Base-by-base conservation (phyloP, 257 asterid genomes). In the Lavandula angustifolia region DNA sequence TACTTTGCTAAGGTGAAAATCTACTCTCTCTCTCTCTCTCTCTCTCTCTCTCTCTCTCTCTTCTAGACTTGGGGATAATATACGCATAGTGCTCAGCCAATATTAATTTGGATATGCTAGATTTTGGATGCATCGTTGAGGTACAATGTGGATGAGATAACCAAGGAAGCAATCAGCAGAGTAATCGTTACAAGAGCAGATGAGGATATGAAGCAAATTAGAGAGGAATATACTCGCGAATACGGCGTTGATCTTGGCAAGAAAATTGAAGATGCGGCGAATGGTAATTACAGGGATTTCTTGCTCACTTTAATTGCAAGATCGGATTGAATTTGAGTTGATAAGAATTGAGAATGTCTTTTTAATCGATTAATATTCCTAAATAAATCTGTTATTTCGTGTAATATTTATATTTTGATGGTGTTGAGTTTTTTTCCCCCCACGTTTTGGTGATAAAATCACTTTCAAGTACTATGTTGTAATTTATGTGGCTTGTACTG, bases 211-310 rank as follows among this genome's bases (percentile, higher is more conserved):
- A 87, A 83, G 75, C 81, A 69, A 27, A 89, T 89, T 72, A 83
- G 85, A 71, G 85, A 81, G 42, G 94, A 85, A 35, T 85, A 60
- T 66, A 32, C 60, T 9, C 31, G 40, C 11, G 77, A 72, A 54
- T 73, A 38, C 66, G 88, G 95, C 18, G 68, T 65, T 8, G 53
- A 70, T 67, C 75, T 87, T 17, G n/a, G 80, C 27, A 68, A 67
- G 33, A 90, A 76, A 74, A 76, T 90, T 76, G 84, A 80, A 76
- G 87, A 85, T 42, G 81, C 79, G 0, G 88, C 92, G 52, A 85
- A 82, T 68, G 96, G 96, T 41, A 89, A 79, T 68, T 89, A 87
- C 34, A 83, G 79, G 64, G 95, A 89, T 75, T 84, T 89, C 80
- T 76, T 89, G 87, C 89, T 87, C 42, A 72, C 91, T 60, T 69